Base-by-base conservation (phyloP, 345 rosid species). In the Kernera saxatilis region DNA sequence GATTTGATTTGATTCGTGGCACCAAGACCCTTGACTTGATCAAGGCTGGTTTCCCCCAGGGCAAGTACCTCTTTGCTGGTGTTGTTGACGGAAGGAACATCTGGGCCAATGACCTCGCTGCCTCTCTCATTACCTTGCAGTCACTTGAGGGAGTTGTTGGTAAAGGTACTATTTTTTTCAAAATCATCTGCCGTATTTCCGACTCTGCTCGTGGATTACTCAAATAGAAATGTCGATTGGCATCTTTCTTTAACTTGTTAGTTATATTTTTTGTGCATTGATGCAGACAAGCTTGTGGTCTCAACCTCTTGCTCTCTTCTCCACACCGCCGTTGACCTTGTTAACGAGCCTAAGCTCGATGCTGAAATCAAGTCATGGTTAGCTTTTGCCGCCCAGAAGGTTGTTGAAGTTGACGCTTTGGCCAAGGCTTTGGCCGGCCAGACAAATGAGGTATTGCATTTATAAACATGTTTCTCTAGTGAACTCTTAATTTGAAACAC, bases 1-100 rank as follows among this genome's bases (percentile, higher is more conserved):
- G 97, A 36, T 85, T 93, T 79, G 98, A 93, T 75, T 81, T 91
- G 83, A 83, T 89, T 48, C 97, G 97, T 78, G 98, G 98, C 73
- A 72, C 86, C 52, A 82, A 87, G 86, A 88, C 93, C 52, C 53
- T 86, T 72, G 96, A 87, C 43, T 82, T 93, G 84, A 81, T 93
- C 84, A 89, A 89, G 88, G 58, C 81, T 41, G 83, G 78, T 14
- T 91, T 89, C 84, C 98, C 98, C 10, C 3, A 77, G 60, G 96
- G 88, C n/a, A 93, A 93, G 76, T 83, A 85, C 77, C 90, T 93
- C 52, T 91, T 93, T 69, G 94, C 94, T 84, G 98, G 98, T 43
- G 88, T 93, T 57, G 97, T 90, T 69, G 98, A 93, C 50, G 98
- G 98, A 72, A 87, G 98, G 84, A 93, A 93, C 85, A 89, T 93